A percentile compares a stretch with the other conserved stretches of the same genome.
Conservation (phyloP, 768 basidiomycete genomes). For the Auriscalpium vulgare region DNA sequence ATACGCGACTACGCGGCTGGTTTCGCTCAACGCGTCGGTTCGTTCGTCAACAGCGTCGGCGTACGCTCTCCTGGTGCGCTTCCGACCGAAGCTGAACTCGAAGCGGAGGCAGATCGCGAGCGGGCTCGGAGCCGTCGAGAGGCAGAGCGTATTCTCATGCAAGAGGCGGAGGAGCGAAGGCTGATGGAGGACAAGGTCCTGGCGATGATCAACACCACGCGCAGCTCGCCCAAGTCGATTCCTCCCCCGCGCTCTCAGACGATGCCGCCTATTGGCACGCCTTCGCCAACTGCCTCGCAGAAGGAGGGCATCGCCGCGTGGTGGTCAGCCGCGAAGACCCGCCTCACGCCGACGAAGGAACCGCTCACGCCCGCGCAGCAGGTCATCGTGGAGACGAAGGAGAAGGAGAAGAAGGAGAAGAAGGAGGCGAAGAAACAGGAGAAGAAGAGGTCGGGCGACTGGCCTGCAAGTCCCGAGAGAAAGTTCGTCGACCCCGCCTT, state of each 20-base stretch:
- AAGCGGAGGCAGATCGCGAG: slow-evolving; percentile 73
- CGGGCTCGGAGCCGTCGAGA: slow-evolving; percentile 69
- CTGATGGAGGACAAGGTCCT: slow-evolving; percentile 67
- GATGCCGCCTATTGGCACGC: slow-evolving; percentile 28
- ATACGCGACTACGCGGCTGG: slow-evolving; percentile 67
- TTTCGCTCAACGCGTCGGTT: slow-evolving; percentile 68
- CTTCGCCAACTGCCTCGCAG: slow-evolving; percentile 52
- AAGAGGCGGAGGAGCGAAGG: slow-evolving; percentile 62
- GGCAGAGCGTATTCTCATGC: slow-evolving; percentile 68
- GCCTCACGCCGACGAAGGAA: slow-evolving; percentile 72
- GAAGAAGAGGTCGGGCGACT: slow-evolving; percentile 28
- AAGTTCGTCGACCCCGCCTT: slow-evolving; percentile 54
- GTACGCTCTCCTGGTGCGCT: slow-evolving; percentile 27
- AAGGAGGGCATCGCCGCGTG: slow-evolving; percentile 52
- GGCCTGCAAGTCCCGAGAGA: slow-evolving; percentile 44
- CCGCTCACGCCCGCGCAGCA: slow-evolving; percentile 80
- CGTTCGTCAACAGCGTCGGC: slow-evolving; percentile 48
- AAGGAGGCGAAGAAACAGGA: slow-evolving; percentile 34
- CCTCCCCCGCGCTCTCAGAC: slow-evolving; percentile 58
- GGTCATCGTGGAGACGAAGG: slow-evolving; percentile 66
- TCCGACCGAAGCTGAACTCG: slow-evolving; percentile 71
- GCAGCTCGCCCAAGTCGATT: slow-evolving; percentile 33
- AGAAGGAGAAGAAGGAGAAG: slow-evolving; percentile 45
- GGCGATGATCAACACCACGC: slow-evolving; percentile 56
- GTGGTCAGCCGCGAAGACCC: slow-evolving; percentile 72